Evolutionary conservation across 768 basidiomycete species (phyloP).

Genomic region (Leccinellum albellum): DNA sequence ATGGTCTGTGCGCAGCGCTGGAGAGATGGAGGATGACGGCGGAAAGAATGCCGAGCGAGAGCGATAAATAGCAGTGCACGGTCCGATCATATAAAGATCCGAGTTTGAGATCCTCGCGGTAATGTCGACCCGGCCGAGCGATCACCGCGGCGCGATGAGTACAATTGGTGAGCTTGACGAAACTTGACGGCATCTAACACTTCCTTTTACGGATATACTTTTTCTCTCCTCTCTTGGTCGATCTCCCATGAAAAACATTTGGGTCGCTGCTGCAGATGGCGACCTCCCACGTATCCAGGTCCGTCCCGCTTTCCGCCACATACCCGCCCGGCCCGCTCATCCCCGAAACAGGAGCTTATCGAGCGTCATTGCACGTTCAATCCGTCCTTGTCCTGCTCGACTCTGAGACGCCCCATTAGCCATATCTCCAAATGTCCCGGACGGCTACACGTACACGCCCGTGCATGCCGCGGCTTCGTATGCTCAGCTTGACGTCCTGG

Average conservation of each 20-base stretch:
- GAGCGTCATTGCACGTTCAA: conserved; percentile 51
- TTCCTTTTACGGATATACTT: neutral
- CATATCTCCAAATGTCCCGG: conserved; percentile 67
- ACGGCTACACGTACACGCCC: conserved; percentile 74
- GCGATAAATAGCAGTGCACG: neutral
- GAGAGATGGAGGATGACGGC: too few species aligned
- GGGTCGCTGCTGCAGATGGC: conserved; percentile 92
- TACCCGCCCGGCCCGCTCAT: conserved; percentile 3
- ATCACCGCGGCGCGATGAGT: conserved; percentile 1
- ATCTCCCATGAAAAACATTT: conserved; percentile 57
- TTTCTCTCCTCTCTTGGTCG: neutral
- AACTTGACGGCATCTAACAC: neutral
- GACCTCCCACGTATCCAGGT: conserved; percentile 77
- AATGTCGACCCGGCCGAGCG: neutral
- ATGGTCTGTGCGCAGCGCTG: too few species aligned
- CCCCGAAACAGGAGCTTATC: conserved; percentile 48
- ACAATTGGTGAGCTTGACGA: too few species aligned
- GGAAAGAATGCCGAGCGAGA: neutral
- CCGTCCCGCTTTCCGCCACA: conserved; percentile 12
- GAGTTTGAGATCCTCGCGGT: conserved; percentile 20
- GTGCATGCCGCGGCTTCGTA: conserved; percentile 97
- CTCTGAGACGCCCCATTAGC: conserved; percentile 36
- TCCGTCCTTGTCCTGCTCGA: conserved; percentile 24
- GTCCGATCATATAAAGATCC: conserved; percentile 30
- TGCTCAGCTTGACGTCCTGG: conserved; percentile 69